Base-by-base conservation (phyloP, 768 basidiomycete genomes). In the Phaeotremella fagi region DNA sequence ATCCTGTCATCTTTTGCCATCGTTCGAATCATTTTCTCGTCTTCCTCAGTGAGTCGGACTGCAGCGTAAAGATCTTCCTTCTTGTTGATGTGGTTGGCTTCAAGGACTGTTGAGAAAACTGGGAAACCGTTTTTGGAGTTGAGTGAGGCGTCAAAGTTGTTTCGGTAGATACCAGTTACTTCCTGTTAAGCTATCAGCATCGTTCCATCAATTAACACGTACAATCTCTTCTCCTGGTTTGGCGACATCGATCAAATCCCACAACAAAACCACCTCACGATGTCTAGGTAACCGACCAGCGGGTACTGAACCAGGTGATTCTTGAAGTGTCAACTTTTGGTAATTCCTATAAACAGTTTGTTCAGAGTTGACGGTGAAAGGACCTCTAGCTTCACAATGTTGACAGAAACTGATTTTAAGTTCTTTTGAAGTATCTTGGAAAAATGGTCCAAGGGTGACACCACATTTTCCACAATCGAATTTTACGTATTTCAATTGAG, bases 91-190 rank as follows among this genome's bases (percentile, higher is more conserved):
- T 98, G 92, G 74, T 99, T 99, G 16, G 92, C 95, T 73, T 98
- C 95, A 52, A 99, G 86, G 59, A 99, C 82, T 20, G 95, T 99
- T 7, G 91, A 95, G 78, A 99, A 99, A 27, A 99, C 95, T 1
- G 95, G 95, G 78, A 99, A 99, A 5, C 95, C 95, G 64, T 99
- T 98, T 77, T 98, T 98, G 24, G 90, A 85, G 74, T 99, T 99
- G 63, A 99, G 82, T 2, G 92, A 89, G 20, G 94, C 91, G 70
- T 98, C 95, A 57, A 98, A 99, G 75, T 98, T 98, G 78, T 99
- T 99, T 62, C 92, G 84, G 74, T 99, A 99, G 61, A 98, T 83
- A 45, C 94, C 95, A 14, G 95, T 98, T 18, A 98, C 85, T 81
- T 99, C 95, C 91, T 94, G 61, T 49, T 20, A 25, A 9, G 23